These are phyloP conservation scores for Cyclaneusma minus DNA, from an alignment of 2,329 filamentous ascomycete species.

Conservation along the genomic window DNA sequence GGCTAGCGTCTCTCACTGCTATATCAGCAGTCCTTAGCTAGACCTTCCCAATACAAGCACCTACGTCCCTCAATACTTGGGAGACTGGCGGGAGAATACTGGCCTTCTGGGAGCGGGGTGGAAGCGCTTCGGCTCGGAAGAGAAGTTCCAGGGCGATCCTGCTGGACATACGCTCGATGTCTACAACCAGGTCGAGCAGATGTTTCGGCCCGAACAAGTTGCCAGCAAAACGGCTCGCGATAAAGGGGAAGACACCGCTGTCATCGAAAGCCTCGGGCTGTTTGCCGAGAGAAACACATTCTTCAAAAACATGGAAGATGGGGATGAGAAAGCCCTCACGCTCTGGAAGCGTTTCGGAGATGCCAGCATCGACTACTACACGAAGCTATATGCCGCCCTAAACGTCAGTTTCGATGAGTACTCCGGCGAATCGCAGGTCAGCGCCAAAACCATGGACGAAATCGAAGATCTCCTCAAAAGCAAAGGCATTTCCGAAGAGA, in stretches of 20 bases:
- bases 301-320: conserved; percentile 54
- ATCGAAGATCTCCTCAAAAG: conserved; percentile 43
- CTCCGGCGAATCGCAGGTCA: conserved; percentile 54
- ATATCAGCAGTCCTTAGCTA: too few relatives aligned
- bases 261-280: conserved; percentile 36
- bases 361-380: conserved; percentile 47
- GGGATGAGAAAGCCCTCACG: conserved; percentile 38
- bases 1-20: too few relatives aligned
- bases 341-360: conserved; percentile 50
- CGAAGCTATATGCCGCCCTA: conserved; percentile 44
- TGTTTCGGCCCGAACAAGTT: conserved; percentile 37
- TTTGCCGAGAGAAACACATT: conserved; percentile 20
- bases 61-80: too few relatives aligned
- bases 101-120: conserved; percentile 48
- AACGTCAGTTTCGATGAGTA: conserved; percentile 53
- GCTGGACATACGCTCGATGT: conserved; percentile 52
- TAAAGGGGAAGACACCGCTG: conserved; percentile 29
- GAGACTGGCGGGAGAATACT: conserved; percentile 56
- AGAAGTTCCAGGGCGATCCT: too few relatives aligned
- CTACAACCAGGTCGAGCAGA: conserved; percentile 46
- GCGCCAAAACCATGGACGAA: conserved; percentile 42
- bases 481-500: conserved; percentile 44
- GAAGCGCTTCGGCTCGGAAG: conserved; percentile 41
- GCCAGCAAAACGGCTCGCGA: conserved; percentile 30
- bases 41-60: too few relatives aligned